A percentile compares a stretch with the other conserved stretches of the same genome.
These are phyloP conservation scores for Asterophora lycoperdoides DNA, from an alignment of 768 basidiomycete species.

Conservation along the genomic window DNA sequence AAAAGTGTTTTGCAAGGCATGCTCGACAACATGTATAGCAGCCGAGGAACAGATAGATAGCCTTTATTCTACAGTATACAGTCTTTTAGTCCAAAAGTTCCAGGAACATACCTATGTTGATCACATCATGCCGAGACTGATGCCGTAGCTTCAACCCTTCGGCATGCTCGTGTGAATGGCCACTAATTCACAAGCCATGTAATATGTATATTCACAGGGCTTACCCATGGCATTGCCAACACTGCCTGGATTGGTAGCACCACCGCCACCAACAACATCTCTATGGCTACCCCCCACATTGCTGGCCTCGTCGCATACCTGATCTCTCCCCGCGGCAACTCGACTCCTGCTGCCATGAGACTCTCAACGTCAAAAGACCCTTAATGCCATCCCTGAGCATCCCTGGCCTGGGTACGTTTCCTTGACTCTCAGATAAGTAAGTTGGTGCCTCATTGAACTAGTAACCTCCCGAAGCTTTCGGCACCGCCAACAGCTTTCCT, in stretches of 20 bases:
- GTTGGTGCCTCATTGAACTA: neutral
- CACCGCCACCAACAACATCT: slow-evolving; percentile 7
- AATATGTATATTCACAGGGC: no score
- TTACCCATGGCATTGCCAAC: no score
- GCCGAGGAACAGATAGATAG: neutral
- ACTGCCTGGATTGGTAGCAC: slow-evolving; percentile 20
- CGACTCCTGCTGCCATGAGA: slow-evolving; percentile 5
- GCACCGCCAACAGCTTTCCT: neutral
- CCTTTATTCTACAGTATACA: no score
- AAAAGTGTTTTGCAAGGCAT: slow-evolving; percentile 9
- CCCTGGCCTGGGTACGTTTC: neutral
- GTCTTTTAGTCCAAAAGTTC: no score
- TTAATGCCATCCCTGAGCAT: neutral
- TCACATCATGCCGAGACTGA: no score
- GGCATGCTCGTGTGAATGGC: no score
- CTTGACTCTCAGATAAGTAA: neutral
- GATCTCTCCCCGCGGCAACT: neutral
- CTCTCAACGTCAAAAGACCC: neutral
- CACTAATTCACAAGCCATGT: no score
- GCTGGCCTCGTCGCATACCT: slow-evolving; percentile 7
- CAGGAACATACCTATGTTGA: no score
- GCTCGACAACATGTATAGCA: slow-evolving; percentile 1
- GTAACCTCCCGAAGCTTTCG: neutral
- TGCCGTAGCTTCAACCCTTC: no score
- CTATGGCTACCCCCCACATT: slow-evolving; percentile 6